A percentile compares a stretch with the other conserved stretches of the same genome.
These are phyloP conservation scores for Pseudogymnoascus sp. DNA, from an alignment of 2,329 filamentous ascomycete species.

Conservation along the genomic window DNA sequence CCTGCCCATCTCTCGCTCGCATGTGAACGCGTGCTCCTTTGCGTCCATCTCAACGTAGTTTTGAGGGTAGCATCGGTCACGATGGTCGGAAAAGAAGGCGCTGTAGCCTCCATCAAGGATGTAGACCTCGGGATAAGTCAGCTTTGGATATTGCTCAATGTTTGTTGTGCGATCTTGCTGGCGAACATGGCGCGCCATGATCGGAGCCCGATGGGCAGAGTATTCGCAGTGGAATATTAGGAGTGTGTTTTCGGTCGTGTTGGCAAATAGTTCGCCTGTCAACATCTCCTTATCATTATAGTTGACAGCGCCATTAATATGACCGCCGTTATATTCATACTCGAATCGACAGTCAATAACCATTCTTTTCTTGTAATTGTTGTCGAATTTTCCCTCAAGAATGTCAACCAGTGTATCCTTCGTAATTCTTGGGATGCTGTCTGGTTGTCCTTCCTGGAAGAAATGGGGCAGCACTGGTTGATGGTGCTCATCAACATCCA, in stretches of 20 bases:
- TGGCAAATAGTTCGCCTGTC: conserved; percentile 63
- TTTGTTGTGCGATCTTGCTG: conserved; percentile 81
- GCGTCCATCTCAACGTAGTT: conserved; percentile 96
- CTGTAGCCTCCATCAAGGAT: conserved; percentile 96
- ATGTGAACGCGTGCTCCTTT: conserved; percentile 83
- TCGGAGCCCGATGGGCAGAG: conserved; percentile 87
- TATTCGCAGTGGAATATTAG: conserved; percentile 98
- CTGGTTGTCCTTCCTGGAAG: conserved; percentile 66
- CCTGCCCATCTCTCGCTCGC: conserved; percentile 89
- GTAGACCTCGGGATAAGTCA: conserved; percentile 96
- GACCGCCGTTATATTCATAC: conserved; percentile 95
- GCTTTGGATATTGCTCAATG: conserved; percentile 72
- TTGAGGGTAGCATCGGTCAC: conserved; percentile 77
- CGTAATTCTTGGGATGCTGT: conserved; percentile 81
- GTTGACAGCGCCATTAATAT: conserved; percentile 89
- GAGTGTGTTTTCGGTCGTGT: conserved; percentile 59
- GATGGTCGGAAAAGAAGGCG: conserved; percentile 75
- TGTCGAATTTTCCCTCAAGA: conserved; percentile 73
- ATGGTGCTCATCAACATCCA: conserved; percentile 72
- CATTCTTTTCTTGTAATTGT: conserved; percentile 69
- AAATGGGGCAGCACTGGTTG: conserved; percentile 76
- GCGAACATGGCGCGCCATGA: conserved; percentile 92
- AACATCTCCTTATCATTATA: conserved; percentile 94
- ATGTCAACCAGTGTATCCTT: conserved; percentile 77
- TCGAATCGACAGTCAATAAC: conserved; percentile 97